Evolutionary conservation across 2,329 filamentous ascomycete genomes (phyloP), one percentile per base, ranked within the genome.

Genomic region (Cryphonectria naterciae): DNA sequence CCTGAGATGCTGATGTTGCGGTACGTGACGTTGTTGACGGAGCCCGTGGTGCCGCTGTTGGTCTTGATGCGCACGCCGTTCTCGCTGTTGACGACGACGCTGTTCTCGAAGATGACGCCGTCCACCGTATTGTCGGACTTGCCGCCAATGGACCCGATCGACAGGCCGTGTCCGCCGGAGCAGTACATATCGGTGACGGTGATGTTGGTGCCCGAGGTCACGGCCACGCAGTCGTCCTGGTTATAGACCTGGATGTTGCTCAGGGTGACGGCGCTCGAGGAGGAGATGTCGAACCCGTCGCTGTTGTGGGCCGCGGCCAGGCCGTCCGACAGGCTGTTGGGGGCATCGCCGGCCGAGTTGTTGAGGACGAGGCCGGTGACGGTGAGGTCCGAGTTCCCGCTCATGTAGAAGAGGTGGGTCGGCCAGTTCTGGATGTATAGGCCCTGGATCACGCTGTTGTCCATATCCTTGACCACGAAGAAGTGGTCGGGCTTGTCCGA

Each of bases 211-310:
- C 84, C 85, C 2, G 85, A 87, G 80, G 88, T 90, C 72, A 87
- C 77, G 37, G 88, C 87, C 10, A 90, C 81, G 74, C 88, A 90
- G 76, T 90, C 88, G 71, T 90, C 88, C 79, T 90, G 88, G 81
- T 89, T 90, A 77, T 87, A 83, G 68, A 90, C 82, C 46, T 80
- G 82, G 56, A 86, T 85, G 52, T 84, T 84, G 25, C 80, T 81
- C 72, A 90, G 89, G 70, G 80, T 83, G 35, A 89, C 81, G 56
- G 81, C 81, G 32, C 76, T 81, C 49, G 83, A 87, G 49, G 77
- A 80, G 65, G 85, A 85, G 65, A 90, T 83, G 70, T 89, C 87
- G 74, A 89, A 90, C 1, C 83, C 88, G 75, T 89, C 88, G 0
- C 87, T 89, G 81, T 90, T 90, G 75, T 85, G 79, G 10, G 78